A percentile compares a stretch with the other conserved stretches of the same genome.
Evolutionary conservation across 768 basidiomycete genomes (phyloP).

Genomic region (Lepiota brunneoincarnata): DNA sequence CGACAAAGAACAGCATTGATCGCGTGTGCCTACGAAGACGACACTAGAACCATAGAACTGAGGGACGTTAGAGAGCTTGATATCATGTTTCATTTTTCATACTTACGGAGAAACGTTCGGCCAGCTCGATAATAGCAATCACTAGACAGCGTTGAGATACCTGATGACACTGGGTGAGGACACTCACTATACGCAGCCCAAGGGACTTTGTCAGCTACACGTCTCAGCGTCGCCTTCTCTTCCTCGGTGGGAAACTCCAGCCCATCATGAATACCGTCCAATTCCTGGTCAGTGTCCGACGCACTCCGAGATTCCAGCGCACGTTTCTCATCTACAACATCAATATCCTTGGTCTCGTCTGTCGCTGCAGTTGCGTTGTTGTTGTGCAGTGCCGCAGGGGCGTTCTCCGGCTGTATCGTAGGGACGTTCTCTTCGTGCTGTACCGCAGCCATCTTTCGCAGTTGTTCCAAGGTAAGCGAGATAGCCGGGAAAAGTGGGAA

Average conservation of each 20-base stretch:
- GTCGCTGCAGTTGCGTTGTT: slow-evolving; percentile 13
- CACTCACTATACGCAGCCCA: slow-evolving; percentile 54
- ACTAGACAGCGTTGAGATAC: slow-evolving; percentile 30
- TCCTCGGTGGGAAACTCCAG: slow-evolving; percentile 64
- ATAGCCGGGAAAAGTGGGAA: background rate
- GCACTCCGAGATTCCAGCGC: slow-evolving; percentile 7
- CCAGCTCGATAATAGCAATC: slow-evolving; percentile 65
- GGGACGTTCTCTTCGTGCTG: background rate
- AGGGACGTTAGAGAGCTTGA: background rate
- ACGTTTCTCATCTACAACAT: slow-evolving; percentile 15
- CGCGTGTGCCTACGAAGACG: slow-evolving; percentile 38
- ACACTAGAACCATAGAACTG: slow-evolving; percentile 48
- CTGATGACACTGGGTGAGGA: background rate
- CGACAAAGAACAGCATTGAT: background rate
- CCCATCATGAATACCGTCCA: slow-evolving; percentile 43
- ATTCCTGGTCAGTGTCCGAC: slow-evolving; percentile 16
- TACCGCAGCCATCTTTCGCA: background rate
- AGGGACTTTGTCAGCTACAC: slow-evolving; percentile 57
- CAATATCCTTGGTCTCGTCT: slow-evolving; percentile 17
- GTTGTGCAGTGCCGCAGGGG: background rate
- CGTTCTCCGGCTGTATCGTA: too few relatives aligned
- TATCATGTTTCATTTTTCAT: background rate
- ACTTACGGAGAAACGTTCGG: slow-evolving; percentile 70
- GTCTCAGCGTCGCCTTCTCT: slow-evolving; percentile 54
- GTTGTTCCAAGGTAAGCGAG: background rate